Conservation (phyloP, 2,329 filamentous ascomycete species). For the Monosporascus sp. region DNA sequence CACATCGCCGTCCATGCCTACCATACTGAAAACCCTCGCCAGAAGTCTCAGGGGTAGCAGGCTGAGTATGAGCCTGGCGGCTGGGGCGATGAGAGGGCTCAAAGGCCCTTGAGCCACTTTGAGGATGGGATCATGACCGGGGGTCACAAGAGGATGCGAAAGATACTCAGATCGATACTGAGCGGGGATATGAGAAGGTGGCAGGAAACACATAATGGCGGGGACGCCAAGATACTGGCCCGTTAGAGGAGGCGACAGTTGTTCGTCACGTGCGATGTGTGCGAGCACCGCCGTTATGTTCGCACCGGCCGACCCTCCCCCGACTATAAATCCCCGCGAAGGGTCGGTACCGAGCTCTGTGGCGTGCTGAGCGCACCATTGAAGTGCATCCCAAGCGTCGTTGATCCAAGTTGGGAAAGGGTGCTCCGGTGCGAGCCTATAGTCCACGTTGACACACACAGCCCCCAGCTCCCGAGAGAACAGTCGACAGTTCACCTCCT, state of each 20-base stretch:
- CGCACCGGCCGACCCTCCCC: slow-evolving; percentile 41
- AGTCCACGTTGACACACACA: slow-evolving; percentile 36
- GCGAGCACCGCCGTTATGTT: slow-evolving; percentile 32
- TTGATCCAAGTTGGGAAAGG: slow-evolving; percentile 37
- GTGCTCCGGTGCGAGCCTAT: slow-evolving; percentile 39
- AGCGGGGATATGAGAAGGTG: slow-evolving; percentile 13
- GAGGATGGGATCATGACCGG: slow-evolving; percentile 17
- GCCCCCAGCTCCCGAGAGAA: slow-evolving; percentile 28
- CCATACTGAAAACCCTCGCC: no score
- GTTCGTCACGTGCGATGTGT: slow-evolving; percentile 35
- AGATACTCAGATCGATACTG: slow-evolving; percentile 20
- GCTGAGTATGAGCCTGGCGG: background rate
- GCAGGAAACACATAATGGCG: slow-evolving; percentile 19
- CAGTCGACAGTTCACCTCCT: slow-evolving; percentile 25
- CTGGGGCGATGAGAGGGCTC: background rate
- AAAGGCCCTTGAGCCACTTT: slow-evolving; percentile 1
- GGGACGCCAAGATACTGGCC: slow-evolving; percentile 41
- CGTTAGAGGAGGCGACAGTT: slow-evolving; percentile 36
- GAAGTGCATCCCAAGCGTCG: slow-evolving; percentile 39
- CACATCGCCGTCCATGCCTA: slow-evolving; percentile 4
- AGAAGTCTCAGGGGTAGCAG: no score
- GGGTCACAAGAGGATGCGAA: slow-evolving; percentile 18
- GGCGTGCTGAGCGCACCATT: slow-evolving; percentile 37
- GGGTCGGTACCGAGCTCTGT: slow-evolving; percentile 33
- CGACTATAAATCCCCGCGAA: slow-evolving; percentile 40